Evolutionary conservation across 2,329 filamentous ascomycete genomes (phyloP).

Genomic region (Tolypocladium tropicale): DNA sequence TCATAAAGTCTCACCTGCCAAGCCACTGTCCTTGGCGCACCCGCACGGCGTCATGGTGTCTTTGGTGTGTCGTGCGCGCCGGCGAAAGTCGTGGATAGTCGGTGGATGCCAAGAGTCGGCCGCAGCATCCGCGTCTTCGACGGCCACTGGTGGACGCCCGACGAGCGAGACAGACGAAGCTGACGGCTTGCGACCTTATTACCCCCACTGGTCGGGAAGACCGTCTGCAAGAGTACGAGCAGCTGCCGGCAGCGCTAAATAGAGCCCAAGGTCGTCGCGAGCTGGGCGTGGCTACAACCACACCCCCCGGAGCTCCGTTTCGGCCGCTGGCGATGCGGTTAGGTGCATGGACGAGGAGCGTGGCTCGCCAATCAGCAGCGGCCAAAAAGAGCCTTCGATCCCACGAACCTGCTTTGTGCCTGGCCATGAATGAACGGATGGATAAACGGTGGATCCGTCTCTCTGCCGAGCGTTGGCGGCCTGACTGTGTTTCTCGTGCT

Average conservation of each 20-base stretch:
- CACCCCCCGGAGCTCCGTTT: not conserved
- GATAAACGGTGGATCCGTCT: not conserved
- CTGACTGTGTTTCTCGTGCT: not conserved
- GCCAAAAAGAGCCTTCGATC: not conserved
- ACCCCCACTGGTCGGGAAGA: not conserved
- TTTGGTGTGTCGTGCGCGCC: not conserved
- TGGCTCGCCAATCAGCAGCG: not conserved
- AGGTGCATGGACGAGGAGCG: not conserved
- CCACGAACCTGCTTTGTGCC: not conserved
- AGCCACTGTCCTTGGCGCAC: not conserved
- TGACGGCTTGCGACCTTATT: no score
- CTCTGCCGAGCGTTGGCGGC: no score
- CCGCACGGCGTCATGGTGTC: no score
- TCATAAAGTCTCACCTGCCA: not conserved
- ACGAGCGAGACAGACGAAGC: no score
- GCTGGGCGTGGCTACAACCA: not conserved
- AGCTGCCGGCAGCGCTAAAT: not conserved
- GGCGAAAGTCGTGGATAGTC: no score
- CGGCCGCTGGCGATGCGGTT: not conserved
- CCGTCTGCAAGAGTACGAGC: not conserved
- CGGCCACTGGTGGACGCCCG: no score
- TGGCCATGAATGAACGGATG: no score
- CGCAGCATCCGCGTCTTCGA: no score
- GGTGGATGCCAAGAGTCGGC: no score
- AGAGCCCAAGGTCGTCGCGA: not conserved